These are phyloP conservation scores for Zopfia rhizophila DNA, from an alignment of 2,329 filamentous ascomycete genomes.

Conservation along the genomic window DNA sequence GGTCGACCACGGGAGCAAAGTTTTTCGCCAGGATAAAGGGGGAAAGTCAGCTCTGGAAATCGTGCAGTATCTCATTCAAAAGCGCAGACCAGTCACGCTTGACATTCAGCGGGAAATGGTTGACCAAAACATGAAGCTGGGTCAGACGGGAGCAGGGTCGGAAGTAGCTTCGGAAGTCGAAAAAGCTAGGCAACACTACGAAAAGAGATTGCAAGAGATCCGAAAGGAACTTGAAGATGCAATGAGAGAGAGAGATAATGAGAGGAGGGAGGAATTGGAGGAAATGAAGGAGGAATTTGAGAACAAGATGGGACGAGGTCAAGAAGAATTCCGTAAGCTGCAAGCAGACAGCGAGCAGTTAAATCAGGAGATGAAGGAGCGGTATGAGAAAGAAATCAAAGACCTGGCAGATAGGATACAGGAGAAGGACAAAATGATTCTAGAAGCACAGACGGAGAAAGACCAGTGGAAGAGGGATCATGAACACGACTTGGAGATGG, in stretches of 20 bases:
- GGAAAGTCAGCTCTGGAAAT: constrained; percentile 15
- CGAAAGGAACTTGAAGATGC: constrained; percentile 11
- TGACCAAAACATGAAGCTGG: constrained; percentile 14
- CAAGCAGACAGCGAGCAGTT: constrained; percentile 7
- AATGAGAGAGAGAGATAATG: constrained; percentile 6
- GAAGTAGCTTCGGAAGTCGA: constrained; percentile 13
- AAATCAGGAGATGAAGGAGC: constrained; percentile 1
- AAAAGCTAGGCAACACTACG: not conserved
- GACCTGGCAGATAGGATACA: too few species aligned
- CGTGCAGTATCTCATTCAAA: constrained; percentile 19
- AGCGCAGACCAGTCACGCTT: constrained; percentile 16
- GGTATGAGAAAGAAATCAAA: not conserved
- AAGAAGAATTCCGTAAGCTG: constrained; percentile 2
- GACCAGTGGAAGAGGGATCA: not conserved
- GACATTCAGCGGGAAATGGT: constrained; percentile 27
- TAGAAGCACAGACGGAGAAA: not conserved
- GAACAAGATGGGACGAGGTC: not conserved
- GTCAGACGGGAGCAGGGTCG: constrained; percentile 16
- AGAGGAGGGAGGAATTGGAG: constrained; percentile 10
- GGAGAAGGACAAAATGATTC: not conserved
- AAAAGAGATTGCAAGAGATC: constrained; percentile 5
- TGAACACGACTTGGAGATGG: not conserved
- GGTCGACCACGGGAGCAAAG: constrained; percentile 24
- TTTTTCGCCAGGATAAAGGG: constrained; percentile 21
- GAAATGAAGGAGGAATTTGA: constrained; percentile 7